Conservation (phyloP, 2,329 filamentous ascomycete genomes). For the Trichoderma sp. region DNA sequence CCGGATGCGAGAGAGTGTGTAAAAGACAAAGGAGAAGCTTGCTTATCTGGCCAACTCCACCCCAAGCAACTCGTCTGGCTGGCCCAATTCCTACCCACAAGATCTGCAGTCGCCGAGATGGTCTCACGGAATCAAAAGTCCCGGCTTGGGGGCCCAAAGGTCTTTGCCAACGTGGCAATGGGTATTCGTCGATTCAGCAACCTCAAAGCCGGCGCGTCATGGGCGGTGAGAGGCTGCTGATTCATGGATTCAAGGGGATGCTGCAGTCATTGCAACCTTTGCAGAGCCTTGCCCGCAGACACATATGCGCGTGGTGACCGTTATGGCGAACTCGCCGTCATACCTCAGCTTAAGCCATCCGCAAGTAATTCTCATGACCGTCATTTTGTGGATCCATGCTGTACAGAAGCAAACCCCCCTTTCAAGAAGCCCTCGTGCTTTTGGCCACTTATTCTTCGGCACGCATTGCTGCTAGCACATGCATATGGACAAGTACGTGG, state of each 20-base stretch:
- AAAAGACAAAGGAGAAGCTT: not conserved
- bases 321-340: conserved; percentile 25
- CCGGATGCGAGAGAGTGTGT: not conserved
- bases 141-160: conserved; percentile 5
- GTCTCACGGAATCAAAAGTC: conserved; percentile 11
- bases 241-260: conserved; percentile 15
- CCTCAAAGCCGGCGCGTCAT: conserved; percentile 12
- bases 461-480: conserved; percentile 20
- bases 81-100: conserved; percentile 7
- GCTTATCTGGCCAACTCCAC: conserved; percentile 26
- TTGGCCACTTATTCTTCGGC: conserved; percentile 7
- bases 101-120: conserved; percentile 24
- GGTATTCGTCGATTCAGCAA: conserved; percentile 11
- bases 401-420: conserved; percentile 10
- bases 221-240: conserved; percentile 26
- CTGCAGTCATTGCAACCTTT: conserved; percentile 16
- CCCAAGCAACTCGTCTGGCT: not conserved
- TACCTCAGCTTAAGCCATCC: conserved; percentile 24
- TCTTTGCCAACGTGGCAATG: conserved; percentile 27
- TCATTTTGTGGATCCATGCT: conserved; percentile 26
- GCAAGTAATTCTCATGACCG: conserved; percentile 16
- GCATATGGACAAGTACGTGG: conserved; percentile 14
- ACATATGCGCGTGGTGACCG: conserved; percentile 26
- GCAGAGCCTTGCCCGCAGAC: conserved; percentile 19
- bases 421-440: conserved; percentile 10